Percentiles rank a stretch among this genome's conserved stretches.
Evolutionary conservation across 23 red algal species (phyloP).

Genomic region (Gracilaria domingensis): DNA sequence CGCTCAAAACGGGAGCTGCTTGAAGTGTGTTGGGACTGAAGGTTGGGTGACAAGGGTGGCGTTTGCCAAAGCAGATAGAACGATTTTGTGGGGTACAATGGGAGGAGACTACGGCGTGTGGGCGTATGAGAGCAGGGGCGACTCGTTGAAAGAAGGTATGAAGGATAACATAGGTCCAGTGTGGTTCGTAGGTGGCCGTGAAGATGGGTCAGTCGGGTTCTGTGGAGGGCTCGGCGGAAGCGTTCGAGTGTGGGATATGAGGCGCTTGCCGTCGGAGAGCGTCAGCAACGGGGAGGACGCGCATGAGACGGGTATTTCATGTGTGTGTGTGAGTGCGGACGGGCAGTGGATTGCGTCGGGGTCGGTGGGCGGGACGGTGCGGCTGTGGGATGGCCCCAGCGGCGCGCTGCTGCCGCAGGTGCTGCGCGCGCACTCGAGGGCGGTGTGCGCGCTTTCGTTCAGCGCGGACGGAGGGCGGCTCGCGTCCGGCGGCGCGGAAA

Average conservation of each 20-base stretch:
- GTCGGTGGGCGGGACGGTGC: not conserved
- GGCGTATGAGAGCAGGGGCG: not conserved
- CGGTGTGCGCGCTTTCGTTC: constrained; percentile 4
- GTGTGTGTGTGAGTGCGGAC: not conserved
- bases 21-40: not conserved
- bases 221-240: not conserved
- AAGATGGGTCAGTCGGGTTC: not conserved
- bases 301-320: not conserved
- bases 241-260: not conserved
- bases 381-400: constrained; percentile 3
- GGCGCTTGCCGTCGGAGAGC: not conserved
- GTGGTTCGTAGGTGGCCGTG: not conserved
- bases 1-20: not conserved
- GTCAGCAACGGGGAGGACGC: not conserved
- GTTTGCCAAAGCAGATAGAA: too few species aligned
- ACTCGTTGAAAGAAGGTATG: too few species aligned
- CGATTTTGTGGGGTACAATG: too few species aligned
- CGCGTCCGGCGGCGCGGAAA: not conserved
- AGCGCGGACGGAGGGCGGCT: constrained; percentile 18
- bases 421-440: not conserved
- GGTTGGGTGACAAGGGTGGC: not conserved
- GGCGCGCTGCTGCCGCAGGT: not conserved
- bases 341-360: constrained; percentile 6
- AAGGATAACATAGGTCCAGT: too few species aligned
- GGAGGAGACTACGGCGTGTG: not conserved